Conservation (phyloP, 2,329 filamentous ascomycete genomes). For the Clonostachys rhizophaga region DNA sequence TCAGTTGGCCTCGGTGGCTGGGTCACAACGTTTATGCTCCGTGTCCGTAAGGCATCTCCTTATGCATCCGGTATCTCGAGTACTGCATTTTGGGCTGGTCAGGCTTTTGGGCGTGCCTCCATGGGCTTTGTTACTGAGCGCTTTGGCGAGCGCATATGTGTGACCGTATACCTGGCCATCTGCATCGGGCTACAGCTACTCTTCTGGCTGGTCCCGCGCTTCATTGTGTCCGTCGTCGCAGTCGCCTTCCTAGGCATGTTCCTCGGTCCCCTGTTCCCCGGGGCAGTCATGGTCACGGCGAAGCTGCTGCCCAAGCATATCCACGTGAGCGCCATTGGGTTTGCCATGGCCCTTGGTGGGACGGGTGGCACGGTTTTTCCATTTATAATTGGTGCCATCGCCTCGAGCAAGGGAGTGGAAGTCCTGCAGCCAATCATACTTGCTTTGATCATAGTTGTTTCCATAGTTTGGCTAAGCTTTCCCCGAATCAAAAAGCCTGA, state of each 20-base stretch:
- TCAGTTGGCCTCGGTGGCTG: slow-evolving; percentile 66
- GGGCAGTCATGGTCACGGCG: slow-evolving; percentile 64
- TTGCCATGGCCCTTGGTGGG: slow-evolving; percentile 68
- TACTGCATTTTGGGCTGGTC: slow-evolving; percentile 76
- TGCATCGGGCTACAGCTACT: slow-evolving; percentile 60
- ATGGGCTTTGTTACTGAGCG: slow-evolving; percentile 67
- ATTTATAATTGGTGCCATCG: slow-evolving; percentile 59
- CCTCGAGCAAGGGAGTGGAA: slow-evolving; percentile 39
- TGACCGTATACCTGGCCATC: slow-evolving; percentile 55
- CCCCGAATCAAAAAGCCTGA: slow-evolving; percentile 22
- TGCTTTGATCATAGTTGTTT: slow-evolving; percentile 29
- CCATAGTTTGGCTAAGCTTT: slow-evolving; percentile 26
- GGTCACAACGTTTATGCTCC: slow-evolving; percentile 78
- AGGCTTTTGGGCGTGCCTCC: slow-evolving; percentile 62
- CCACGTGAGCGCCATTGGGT: slow-evolving; percentile 70
- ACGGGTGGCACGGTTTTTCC: slow-evolving; percentile 60
- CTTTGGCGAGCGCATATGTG: slow-evolving; percentile 59
- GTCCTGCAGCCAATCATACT: slow-evolving; percentile 46
- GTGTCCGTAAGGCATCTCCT: slow-evolving; percentile 56
- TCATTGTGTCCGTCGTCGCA: slow-evolving; percentile 52
- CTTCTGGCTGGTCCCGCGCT: slow-evolving; percentile 52
- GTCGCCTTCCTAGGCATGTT: slow-evolving; percentile 70
- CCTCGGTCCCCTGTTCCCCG: slow-evolving; percentile 69
- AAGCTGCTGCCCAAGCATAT: slow-evolving; percentile 66
- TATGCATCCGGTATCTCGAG: slow-evolving; percentile 69